Percentiles rank a stretch among this genome's conserved stretches.
phyloP scores from a whole-genome alignment of 768 basidiomycete genomes.

The Tulasnella sp. region DNA sequence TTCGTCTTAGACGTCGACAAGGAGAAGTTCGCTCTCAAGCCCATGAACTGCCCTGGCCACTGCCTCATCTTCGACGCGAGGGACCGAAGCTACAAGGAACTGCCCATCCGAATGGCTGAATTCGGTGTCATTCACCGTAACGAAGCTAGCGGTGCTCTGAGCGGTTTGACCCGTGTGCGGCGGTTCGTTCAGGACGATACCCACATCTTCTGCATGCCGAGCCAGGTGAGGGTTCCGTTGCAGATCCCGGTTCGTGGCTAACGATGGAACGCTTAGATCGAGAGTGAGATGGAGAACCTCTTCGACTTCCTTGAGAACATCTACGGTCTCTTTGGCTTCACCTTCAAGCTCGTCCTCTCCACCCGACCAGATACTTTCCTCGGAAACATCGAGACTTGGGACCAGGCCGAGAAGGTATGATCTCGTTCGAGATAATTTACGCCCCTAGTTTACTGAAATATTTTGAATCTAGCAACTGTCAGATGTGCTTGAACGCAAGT shows the following conservation, averaged over 20 bases:
- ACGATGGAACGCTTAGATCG: slow-evolving; percentile 52
- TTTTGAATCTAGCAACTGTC: slow-evolving; percentile 63
- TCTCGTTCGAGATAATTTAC: slow-evolving; percentile 29
- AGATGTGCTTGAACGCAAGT: slow-evolving; percentile 74
- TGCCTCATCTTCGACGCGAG: slow-evolving; percentile 92
- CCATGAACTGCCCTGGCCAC: slow-evolving; percentile 99
- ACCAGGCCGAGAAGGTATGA: slow-evolving; percentile 73
- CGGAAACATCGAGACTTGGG: slow-evolving; percentile 86
- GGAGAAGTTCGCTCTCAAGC: slow-evolving; percentile 92
- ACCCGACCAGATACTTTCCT: slow-evolving; percentile 94
- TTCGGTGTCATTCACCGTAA: slow-evolving; percentile 97
- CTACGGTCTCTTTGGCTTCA: slow-evolving; percentile 92
- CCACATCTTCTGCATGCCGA: slow-evolving; percentile 96
- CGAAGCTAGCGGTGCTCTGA: slow-evolving; percentile 91
- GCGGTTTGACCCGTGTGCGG: slow-evolving; percentile 87
- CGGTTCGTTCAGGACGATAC: slow-evolving; percentile 98
- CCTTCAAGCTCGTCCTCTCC: slow-evolving; percentile 89
- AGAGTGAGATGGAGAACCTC: slow-evolving; percentile 74
- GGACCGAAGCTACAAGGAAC: slow-evolving; percentile 90
- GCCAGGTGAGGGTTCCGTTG: slow-evolving; percentile 52
- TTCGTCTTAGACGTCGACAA: slow-evolving; percentile 92
- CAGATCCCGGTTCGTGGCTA: background rate
- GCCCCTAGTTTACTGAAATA: background rate
- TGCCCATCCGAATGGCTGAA: slow-evolving; percentile 96
- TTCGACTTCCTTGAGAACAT: slow-evolving; percentile 95